phyloP scores from a whole-genome alignment of 1,139 yeast genomes.

The Protomyces gravidus region DNA sequence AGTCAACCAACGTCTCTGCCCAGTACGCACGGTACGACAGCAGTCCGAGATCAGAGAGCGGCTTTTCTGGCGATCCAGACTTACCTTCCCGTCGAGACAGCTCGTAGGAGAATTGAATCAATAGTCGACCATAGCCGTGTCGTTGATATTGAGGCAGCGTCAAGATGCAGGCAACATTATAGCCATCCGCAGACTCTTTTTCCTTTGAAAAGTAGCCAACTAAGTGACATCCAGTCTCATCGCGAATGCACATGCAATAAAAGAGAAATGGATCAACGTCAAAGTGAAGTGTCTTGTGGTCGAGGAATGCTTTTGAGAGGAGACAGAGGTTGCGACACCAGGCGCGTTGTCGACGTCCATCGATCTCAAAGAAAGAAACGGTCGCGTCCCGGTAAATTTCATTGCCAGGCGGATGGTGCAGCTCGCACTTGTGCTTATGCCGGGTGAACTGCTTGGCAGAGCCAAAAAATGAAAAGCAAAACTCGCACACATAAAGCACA shows the following conservation, averaged over 20 bases:
- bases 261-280: slow-evolving; percentile 96
- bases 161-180: slow-evolving; percentile 93
- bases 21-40: slow-evolving; percentile 92
- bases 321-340: slow-evolving; percentile 96
- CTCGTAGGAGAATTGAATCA: slow-evolving; percentile 90
- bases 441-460: slow-evolving; percentile 87
- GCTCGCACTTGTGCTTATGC: slow-evolving; percentile 75
- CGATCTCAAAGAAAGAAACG: slow-evolving; percentile 88
- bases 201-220: slow-evolving; percentile 97
- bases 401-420: slow-evolving; percentile 94
- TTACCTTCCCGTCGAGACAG: slow-evolving; percentile 81
- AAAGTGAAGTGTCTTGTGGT: slow-evolving; percentile 90
- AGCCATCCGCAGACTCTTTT: slow-evolving; percentile 92
- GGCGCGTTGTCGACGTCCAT: slow-evolving; percentile 85
- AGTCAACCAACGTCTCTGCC: slow-evolving; percentile 81
- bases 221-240: slow-evolving; percentile 84
- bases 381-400: slow-evolving; percentile 87
- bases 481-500: slow-evolving; percentile 83
- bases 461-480: slow-evolving; percentile 81
- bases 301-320: slow-evolving; percentile 79
- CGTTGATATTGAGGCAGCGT: slow-evolving; percentile 95
- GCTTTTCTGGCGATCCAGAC: slow-evolving; percentile 95
- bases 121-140: slow-evolving; percentile 83
- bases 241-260: slow-evolving; percentile 88
- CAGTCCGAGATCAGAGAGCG: slow-evolving; percentile 87